Conservation (phyloP, 2,329 filamentous ascomycete species). For the Aphanocladium album region DNA sequence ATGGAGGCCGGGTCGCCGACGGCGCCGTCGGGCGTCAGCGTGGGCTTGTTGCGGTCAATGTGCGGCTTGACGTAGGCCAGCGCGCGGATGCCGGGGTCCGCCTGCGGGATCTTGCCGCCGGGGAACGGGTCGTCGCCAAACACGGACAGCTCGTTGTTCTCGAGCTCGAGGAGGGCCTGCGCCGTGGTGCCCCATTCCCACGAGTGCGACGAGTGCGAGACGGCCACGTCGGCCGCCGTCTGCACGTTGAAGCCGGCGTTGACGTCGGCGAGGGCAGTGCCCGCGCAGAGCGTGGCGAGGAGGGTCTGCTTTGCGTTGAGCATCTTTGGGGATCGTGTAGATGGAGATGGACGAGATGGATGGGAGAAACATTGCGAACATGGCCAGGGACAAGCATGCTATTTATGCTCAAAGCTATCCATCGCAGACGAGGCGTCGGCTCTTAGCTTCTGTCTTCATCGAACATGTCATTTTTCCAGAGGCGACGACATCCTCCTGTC, state of each 20-base stretch:
- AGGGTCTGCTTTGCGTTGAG: not conserved
- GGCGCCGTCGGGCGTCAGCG: conserved; percentile 9
- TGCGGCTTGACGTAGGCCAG: conserved; percentile 13
- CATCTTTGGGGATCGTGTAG: not conserved
- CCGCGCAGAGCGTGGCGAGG: not conserved
- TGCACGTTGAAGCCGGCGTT: conserved; percentile 14
- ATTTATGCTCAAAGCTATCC: not conserved
- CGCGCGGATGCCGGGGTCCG: not conserved
- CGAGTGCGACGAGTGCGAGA: conserved; percentile 8
- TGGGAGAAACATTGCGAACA: not conserved
- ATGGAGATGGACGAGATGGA: not conserved
- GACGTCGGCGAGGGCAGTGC: not conserved
- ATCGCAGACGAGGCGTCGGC: not conserved
- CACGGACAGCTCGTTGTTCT: conserved; percentile 16
- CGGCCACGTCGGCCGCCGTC: conserved; percentile 13
- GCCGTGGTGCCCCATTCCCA: conserved; percentile 18
- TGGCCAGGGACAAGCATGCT: not conserved
- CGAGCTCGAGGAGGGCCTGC: conserved; percentile 15
- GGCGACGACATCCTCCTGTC: not conserved
- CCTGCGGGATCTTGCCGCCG: conserved; percentile 11
- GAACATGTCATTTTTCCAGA: not conserved
- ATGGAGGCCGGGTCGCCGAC: conserved; percentile 16
- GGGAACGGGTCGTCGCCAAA: conserved; percentile 15
- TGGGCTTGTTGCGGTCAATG: conserved; percentile 14
- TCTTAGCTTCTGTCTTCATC: not conserved